Conservation (phyloP, 169 alveolate genomes). For the Cryptosporidium meleagridis region DNA sequence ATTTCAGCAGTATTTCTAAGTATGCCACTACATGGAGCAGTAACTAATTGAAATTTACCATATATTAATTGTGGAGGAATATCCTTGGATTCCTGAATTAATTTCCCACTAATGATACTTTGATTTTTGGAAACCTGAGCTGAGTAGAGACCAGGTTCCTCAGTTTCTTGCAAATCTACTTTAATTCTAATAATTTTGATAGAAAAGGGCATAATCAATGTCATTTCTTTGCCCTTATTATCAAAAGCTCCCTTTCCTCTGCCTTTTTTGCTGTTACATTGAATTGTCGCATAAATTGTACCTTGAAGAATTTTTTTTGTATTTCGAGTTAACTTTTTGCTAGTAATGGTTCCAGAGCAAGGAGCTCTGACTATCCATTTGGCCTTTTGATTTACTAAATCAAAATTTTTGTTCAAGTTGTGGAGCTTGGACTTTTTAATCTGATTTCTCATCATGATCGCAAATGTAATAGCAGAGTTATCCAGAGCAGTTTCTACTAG, state of each 20-base stretch:
- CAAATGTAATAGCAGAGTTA: constrained; percentile 31
- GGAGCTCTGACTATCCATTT: constrained; percentile 61
- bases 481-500: constrained; percentile 3
- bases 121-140: constrained; percentile 37
- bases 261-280: not conserved
- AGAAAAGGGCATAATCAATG: constrained; percentile 39
- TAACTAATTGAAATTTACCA: constrained; percentile 42
- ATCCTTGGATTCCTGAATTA: constrained; percentile 31
- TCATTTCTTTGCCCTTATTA: not conserved
- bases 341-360: constrained; percentile 33
- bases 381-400: not conserved
- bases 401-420: not conserved
- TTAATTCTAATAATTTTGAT: constrained; percentile 12
- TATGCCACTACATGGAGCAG: constrained; percentile 42
- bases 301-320: constrained; percentile 1
- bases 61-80: constrained; percentile 16
- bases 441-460: constrained; percentile 17
- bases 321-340: not conserved
- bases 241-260: not conserved
- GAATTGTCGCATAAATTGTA: not conserved
- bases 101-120: constrained; percentile 24
- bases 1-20: not conserved
- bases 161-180: constrained; percentile 10
- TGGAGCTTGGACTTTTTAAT: constrained; percentile 21
- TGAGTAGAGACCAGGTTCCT: not conserved